A percentile compares a stretch with the other conserved stretches of the same genome.
Evolutionary conservation across 2,329 filamentous ascomycete species (phyloP).

Genomic region (Ploettnerulaceae sp.): DNA sequence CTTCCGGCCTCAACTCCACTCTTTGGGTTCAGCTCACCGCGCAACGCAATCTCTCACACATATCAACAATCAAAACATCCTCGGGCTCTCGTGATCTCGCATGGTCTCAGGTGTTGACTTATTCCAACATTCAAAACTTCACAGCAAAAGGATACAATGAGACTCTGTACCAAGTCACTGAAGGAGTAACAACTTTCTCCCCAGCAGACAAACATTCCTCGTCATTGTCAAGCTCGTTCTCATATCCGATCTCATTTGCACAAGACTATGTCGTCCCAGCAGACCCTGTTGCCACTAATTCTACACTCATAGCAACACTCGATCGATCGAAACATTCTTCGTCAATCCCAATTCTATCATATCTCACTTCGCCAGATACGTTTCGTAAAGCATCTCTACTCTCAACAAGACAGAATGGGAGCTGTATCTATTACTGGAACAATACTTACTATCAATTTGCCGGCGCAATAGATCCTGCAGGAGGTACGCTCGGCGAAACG

Average conservation of each 20-base stretch:
- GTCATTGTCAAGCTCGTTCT: conserved; percentile 14
- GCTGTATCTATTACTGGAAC: conserved; percentile 25
- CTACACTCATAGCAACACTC: conserved; percentile 14
- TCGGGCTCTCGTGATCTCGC: conserved; percentile 15
- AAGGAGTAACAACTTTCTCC: conserved; percentile 16
- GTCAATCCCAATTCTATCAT: conserved; percentile 16
- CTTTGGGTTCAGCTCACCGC: conserved; percentile 15
- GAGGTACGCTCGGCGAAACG: conserved; percentile 14
- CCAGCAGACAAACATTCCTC: not conserved
- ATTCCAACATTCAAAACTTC: conserved; percentile 21
- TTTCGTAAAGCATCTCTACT: conserved; percentile 8
- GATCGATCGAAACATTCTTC: conserved; percentile 16
- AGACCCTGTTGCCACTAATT: conserved; percentile 15
- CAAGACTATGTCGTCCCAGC: conserved; percentile 12
- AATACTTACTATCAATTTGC: conserved; percentile 25
- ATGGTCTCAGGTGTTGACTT: conserved; percentile 20
- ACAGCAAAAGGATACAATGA: conserved; percentile 19
- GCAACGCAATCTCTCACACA: conserved; percentile 17
- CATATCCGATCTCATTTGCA: conserved; percentile 19
- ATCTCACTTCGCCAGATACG: conserved; percentile 18
- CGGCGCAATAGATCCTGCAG: conserved; percentile 23
- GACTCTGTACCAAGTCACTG: conserved; percentile 20
- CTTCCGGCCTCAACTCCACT: conserved; percentile 10
- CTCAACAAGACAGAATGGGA: conserved; percentile 21
- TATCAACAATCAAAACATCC: conserved; percentile 21